These are phyloP conservation scores for Trichoderma parareesei DNA, from an alignment of 495 filamentous ascomycete genomes.

Conservation along the genomic window DNA sequence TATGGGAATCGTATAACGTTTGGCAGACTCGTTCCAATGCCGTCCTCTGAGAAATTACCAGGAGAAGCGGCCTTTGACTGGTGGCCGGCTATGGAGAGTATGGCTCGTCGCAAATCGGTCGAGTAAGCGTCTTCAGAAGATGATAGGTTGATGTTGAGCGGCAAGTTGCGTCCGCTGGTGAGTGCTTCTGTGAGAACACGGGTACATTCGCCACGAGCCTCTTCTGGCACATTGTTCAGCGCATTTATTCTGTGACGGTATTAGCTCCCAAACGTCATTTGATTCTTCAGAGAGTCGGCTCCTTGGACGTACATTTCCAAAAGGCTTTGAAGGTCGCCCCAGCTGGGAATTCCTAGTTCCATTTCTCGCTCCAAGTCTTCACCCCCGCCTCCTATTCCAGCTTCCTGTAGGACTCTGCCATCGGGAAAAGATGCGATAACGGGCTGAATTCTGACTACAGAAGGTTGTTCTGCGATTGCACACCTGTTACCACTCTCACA, in stretches of 20 bases:
- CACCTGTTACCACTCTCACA: conserved; percentile 72
- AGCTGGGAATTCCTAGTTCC: conserved; percentile 51
- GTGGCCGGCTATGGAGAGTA: conserved; percentile 26
- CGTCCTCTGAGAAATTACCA: background rate
- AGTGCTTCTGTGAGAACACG: conserved; percentile 21
- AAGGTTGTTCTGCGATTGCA: conserved; percentile 39
- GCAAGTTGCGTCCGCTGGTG: conserved; percentile 22
- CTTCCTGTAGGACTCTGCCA: conserved; percentile 58
- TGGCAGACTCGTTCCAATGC: conserved; percentile 22
- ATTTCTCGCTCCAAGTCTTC: conserved; percentile 60
- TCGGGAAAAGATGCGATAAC: conserved; percentile 52
- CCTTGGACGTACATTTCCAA: conserved; percentile 36
- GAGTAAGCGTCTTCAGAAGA: conserved; percentile 20
- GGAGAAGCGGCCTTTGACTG: background rate
- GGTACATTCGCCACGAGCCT: conserved; percentile 21
- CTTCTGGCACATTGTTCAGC: conserved; percentile 17
- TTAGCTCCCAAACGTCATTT: background rate
- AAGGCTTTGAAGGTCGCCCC: conserved; percentile 35
- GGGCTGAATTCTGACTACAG: conserved; percentile 69
- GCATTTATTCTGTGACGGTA: conserved; percentile 15
- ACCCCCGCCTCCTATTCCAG: conserved; percentile 71
- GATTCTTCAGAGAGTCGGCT: no score
- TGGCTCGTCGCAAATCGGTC: conserved; percentile 17
- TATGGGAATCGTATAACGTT: conserved; percentile 63
- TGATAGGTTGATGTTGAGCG: conserved; percentile 25